phyloP scores from a whole-genome alignment of 2,329 filamentous ascomycete species.

The Gnomoniopsis sp. region DNA sequence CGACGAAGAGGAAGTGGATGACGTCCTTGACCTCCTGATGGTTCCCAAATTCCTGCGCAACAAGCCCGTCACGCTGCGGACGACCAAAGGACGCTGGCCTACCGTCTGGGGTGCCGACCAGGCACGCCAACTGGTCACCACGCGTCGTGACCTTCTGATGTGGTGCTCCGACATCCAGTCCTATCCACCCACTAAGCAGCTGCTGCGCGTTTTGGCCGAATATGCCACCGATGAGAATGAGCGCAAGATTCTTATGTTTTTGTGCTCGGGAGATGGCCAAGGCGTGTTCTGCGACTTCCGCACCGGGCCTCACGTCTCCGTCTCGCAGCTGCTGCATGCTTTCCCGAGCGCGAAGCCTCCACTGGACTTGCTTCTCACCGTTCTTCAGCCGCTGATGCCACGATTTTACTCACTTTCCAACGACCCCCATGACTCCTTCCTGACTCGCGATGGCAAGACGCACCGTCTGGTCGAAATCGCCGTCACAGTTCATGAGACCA shows the following conservation, averaged over 20 bases:
- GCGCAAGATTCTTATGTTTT: conserved; percentile 81
- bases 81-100: conserved; percentile 82
- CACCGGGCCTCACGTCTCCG: conserved; percentile 79
- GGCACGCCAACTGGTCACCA: conserved; percentile 82
- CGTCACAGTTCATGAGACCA: conserved; percentile 88
- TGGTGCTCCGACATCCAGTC: conserved; percentile 96
- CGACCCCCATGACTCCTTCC: conserved; percentile 77
- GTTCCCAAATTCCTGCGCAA: conserved; percentile 80
- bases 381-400: conserved; percentile 87
- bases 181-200: conserved; percentile 81
- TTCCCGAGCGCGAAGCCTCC: conserved; percentile 92
- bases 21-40: conserved; percentile 76
- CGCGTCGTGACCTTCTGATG: conserved; percentile 83
- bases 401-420: conserved; percentile 98
- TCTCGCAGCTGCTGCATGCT: conserved; percentile 82
- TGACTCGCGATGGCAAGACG: conserved; percentile 63
- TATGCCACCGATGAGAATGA: conserved; percentile 76
- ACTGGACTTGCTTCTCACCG: conserved; percentile 74
- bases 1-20: conserved; percentile 70
- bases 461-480: conserved; percentile 90
- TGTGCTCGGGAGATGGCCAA: conserved; percentile 87
- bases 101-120: conserved; percentile 96
- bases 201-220: conserved; percentile 84
- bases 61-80: conserved; percentile 77
- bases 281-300: conserved; percentile 91